These are phyloP conservation scores for Irpex rosettiformis DNA, from an alignment of 1,284 basidiomycete species.

Conservation along the genomic window DNA sequence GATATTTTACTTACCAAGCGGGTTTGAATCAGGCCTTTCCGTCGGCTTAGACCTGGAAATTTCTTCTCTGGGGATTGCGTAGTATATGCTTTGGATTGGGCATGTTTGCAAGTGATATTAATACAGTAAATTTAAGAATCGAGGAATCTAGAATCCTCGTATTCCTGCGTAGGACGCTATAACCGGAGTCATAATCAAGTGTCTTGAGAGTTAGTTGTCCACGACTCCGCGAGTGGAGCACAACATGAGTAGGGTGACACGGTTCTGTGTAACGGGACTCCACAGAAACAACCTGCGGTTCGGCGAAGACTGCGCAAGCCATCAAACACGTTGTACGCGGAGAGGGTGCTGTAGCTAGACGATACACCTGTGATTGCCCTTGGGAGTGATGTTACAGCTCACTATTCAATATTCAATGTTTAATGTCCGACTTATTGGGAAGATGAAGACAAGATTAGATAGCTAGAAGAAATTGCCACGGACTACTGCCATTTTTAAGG, in stretches of 20 bases:
- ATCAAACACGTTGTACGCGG: slow-evolving; percentile 30
- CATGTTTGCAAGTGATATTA: slow-evolving; percentile 39
- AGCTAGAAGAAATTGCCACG: not conserved
- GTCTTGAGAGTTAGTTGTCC: not conserved
- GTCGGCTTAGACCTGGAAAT: slow-evolving; percentile 37
- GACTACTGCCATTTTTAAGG: not conserved
- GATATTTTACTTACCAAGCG: not conserved
- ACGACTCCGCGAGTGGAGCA: too few relatives aligned
- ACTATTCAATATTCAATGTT: not conserved
- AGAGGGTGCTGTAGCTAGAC: slow-evolving; percentile 26
- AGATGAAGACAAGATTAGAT: not conserved
- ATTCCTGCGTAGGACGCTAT: not conserved
- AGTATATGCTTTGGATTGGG: slow-evolving; percentile 40
- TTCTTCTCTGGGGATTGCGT: slow-evolving; percentile 37
- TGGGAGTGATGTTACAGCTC: slow-evolving; percentile 25
- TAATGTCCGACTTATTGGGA: too few relatives aligned
- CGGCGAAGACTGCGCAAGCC: slow-evolving; percentile 25
- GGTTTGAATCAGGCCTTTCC: slow-evolving; percentile 23
- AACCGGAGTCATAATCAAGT: not conserved
- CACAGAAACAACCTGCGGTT: slow-evolving; percentile 34
- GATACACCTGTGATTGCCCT: slow-evolving; percentile 23
- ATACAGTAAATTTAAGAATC: slow-evolving; percentile 27
- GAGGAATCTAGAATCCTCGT: slow-evolving; percentile 20
- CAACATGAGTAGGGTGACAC: too few relatives aligned
- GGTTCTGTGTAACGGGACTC: too few relatives aligned